Base-by-base conservation (phyloP, 805 yeast genomes). In the Saturnispora serradocipensis region DNA sequence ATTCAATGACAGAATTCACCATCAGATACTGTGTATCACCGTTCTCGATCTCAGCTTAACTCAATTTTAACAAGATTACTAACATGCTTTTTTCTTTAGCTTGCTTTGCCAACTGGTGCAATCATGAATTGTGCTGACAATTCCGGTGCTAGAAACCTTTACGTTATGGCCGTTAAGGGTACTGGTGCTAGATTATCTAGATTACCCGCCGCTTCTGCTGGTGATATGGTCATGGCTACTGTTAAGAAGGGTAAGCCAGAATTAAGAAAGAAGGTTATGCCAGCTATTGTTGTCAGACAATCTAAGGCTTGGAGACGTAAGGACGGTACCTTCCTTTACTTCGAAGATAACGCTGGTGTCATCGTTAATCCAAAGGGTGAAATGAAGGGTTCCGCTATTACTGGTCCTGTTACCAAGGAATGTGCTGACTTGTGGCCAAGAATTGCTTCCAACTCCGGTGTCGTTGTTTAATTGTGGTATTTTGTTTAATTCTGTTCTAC, bases 381-480 rank as follows among this genome's bases (percentile, higher is more conserved):
- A 80, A 93, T 95, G 99, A 93, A 93, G 84, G 99, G 99, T 80
- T 95, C 99, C 66, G 99, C 99, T 72, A 93, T 93, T 76, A 95
- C 99, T 72, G 99, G 99, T 77, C 99, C 99, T 72, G 99, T 93
- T 73, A 98, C 97, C 76, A 93, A 93, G 82, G 99, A 93, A 83
- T 95, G 99, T 84, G 99, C 99, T 75, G 99, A 93, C 75, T 86
- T 93, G 77, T 93, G 99, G 99, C 99, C 99, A 76, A 88, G 99
- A 83, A 93, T 93, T 81, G 98, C 99, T 72, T 89, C 97, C 67
- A 88, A 88, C 91, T 93, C 99, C 69, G 99, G 99, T 88, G 99
- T 93, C 75, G 99, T 93, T 76, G 99, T 90, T 75, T 93, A 90
- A 82, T 69, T 59, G 47, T 32, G 42, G 42, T 38, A 16, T 20